Percentiles rank a stretch among this genome's conserved stretches.
Evolutionary conservation across 768 basidiomycete species (phyloP).

Genomic region (Neoboletus subvelutipes): DNA sequence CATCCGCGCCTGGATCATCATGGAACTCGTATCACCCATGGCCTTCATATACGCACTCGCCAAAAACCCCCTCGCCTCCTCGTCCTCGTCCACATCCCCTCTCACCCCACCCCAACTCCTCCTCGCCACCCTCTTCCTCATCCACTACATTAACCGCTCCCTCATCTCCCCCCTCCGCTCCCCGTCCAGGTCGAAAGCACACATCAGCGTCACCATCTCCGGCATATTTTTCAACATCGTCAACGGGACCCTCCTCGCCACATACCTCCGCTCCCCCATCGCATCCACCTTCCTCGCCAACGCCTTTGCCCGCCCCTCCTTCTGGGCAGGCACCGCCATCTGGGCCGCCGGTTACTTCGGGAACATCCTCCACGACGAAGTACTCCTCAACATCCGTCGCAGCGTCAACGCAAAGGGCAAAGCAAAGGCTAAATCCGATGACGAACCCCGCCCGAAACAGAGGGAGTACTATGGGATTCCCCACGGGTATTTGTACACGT

Average conservation of each 20-base stretch:
- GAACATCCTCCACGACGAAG: conserved; percentile 88
- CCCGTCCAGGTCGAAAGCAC: conserved; percentile 73
- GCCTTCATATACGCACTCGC: conserved; percentile 51
- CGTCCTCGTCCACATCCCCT: conserved; percentile 29
- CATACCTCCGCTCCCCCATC: conserved; percentile 62
- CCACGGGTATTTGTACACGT: conserved; percentile 69
- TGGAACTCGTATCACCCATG: conserved; percentile 69
- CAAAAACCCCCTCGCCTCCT: conserved; percentile 47
- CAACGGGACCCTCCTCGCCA: conserved; percentile 71
- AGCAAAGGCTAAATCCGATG: conserved; percentile 28
- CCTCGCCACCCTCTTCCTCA: conserved; percentile 57
- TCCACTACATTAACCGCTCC: conserved; percentile 85
- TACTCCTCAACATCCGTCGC: conserved; percentile 79
- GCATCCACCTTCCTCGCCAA: conserved; percentile 44
- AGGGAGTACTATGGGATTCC: conserved; percentile 77
- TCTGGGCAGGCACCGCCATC: conserved; percentile 61
- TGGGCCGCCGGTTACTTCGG: conserved; percentile 75
- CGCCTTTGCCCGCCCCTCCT: conserved; percentile 39
- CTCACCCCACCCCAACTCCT: conserved; percentile 45
- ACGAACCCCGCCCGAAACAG: conserved; percentile 20
- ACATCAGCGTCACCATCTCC: conserved; percentile 58
- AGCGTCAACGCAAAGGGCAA: conserved; percentile 46
- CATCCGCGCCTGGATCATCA: conserved; percentile 66
- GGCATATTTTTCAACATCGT: conserved; percentile 66
- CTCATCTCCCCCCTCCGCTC: conserved; percentile 77